Conservation (phyloP, 2,329 filamentous ascomycete species). For the Ophiostoma himal-ulmi region DNA sequence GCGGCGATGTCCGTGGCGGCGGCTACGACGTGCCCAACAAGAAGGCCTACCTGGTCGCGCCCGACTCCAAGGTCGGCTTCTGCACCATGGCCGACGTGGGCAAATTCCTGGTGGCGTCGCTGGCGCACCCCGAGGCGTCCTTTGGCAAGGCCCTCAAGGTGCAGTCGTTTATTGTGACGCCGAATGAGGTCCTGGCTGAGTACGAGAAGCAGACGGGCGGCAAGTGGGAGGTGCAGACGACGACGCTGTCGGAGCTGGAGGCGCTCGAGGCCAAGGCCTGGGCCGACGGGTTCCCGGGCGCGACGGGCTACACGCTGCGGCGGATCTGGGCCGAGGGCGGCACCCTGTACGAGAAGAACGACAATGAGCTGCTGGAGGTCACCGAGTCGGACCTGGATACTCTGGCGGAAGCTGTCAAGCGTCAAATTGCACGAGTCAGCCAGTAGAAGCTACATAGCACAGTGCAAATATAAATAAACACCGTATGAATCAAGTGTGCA, state of each 20-base stretch:
- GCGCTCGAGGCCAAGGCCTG: slow-evolving; percentile 55
- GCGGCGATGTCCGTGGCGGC: slow-evolving; percentile 42
- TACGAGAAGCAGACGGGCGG: slow-evolving; percentile 61
- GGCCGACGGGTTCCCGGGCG: slow-evolving; percentile 45
- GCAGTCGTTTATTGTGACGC: slow-evolving; percentile 64
- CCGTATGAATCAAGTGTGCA: neutral
- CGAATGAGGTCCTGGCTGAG: slow-evolving; percentile 57
- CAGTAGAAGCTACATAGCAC: neutral
- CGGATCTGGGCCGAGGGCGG: slow-evolving; percentile 69
- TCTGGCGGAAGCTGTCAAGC: slow-evolving; percentile 36
- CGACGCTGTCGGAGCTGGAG: slow-evolving; percentile 50
- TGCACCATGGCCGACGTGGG: slow-evolving; percentile 69
- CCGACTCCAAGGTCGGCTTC: slow-evolving; percentile 57
- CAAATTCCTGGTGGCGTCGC: slow-evolving; percentile 56
- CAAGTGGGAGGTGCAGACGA: slow-evolving; percentile 46
- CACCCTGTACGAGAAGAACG: slow-evolving; percentile 62
- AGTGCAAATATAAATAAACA: neutral
- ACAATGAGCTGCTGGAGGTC: slow-evolving; percentile 55
- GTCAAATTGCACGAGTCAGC: neutral
- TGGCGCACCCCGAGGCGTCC: slow-evolving; percentile 50
- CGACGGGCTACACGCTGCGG: slow-evolving; percentile 54
- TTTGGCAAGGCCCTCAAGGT: slow-evolving; percentile 57
- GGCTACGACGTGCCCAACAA: slow-evolving; percentile 53
- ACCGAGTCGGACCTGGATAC: slow-evolving; percentile 46
- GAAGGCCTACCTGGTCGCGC: slow-evolving; percentile 56